Conservation (phyloP, 139 green algal genomes). For the Auxenochlorella pyrenoidosa region DNA sequence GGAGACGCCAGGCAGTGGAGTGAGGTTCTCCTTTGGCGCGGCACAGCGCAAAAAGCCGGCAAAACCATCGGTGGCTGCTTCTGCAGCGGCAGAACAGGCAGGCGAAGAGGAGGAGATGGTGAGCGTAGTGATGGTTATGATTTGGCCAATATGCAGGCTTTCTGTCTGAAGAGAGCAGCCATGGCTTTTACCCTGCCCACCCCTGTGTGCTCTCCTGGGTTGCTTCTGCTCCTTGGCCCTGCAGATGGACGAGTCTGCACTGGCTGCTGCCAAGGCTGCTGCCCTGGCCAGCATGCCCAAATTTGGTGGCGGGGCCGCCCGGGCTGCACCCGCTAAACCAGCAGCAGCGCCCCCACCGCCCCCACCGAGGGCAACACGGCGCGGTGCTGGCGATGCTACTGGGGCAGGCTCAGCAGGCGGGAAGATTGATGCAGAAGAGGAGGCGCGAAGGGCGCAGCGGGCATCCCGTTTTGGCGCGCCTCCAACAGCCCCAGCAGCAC, state of each 20-base stretch:
- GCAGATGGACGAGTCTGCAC: slow-evolving; percentile 26
- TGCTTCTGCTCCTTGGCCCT: not conserved
- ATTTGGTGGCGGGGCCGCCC: slow-evolving; percentile 36
- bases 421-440: slow-evolving; percentile 10
- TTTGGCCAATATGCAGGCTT: too few species aligned
- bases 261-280: slow-evolving; percentile 35
- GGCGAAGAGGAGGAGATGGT: not conserved
- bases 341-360: not conserved
- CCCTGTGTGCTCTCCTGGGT: not conserved
- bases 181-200: not conserved
- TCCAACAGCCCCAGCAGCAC: not conserved
- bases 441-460: slow-evolving; percentile 18
- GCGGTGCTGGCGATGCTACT: not conserved
- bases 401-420: not conserved
- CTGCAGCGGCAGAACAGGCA: not conserved
- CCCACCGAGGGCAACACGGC: not conserved
- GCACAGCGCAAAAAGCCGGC: not conserved
- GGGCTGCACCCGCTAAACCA: not conserved
- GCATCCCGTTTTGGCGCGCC: slow-evolving; percentile 29
- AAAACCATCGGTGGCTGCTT: not conserved
- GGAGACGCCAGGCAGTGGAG: not conserved
- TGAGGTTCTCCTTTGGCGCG: slow-evolving; percentile 15
- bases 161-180: too few species aligned
- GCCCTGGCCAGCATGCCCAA: slow-evolving; percentile 49
- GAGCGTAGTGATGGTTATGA: too few species aligned